Evolutionary conservation across 257 asterid species (phyloP), one percentile per base, ranked within the genome.

Genomic region (Solanum tacnaense): DNA sequence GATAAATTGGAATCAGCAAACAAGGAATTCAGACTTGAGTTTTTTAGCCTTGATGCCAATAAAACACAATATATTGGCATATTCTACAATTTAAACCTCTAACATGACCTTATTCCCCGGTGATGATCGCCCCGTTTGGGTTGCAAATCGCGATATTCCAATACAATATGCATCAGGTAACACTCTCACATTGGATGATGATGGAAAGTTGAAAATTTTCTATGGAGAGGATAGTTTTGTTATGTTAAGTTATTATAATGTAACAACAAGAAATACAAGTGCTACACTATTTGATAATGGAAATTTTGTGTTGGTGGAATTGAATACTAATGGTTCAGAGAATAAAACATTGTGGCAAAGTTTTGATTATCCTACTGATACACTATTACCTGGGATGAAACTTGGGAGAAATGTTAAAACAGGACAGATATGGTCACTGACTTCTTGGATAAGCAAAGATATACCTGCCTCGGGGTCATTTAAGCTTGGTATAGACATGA

Each of bases 331-430:
- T 58, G 91, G 89, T 23, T 90, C 91, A 7, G 87, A 27, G n/a
- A 73, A 36, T 4, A 2, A 23, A 34, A 88, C 70, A 35, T 41
- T 88, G 83, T 90, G 92, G 91, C 92, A 88, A 39, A 90, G 92
- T 65, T 90, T 90, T 29, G 92, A 90, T 85, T 60, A 87, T 72
- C 91, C 92, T 13, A 87, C 89, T 20, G 91, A 90, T 75, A 87
- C 92, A 11, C 41, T 87, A 11, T 76, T 90, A 82, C 91, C 91
- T 13, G 91, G 92, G 62, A 89, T 90, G 92, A 89, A 85, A 83
- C 84, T 89, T 7, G 91, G 91, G 9, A 21, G 78, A 65, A 86
- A 87, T 83, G 44, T 82, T 70, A 89, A 46, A 84, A 89, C 91
- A 23, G 92, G 92, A 62, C 89, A 87, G 20, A 27, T 13, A 1